phyloP scores from a whole-genome alignment of 1,284 basidiomycete species.

The Phaffia rhodozyma region DNA sequence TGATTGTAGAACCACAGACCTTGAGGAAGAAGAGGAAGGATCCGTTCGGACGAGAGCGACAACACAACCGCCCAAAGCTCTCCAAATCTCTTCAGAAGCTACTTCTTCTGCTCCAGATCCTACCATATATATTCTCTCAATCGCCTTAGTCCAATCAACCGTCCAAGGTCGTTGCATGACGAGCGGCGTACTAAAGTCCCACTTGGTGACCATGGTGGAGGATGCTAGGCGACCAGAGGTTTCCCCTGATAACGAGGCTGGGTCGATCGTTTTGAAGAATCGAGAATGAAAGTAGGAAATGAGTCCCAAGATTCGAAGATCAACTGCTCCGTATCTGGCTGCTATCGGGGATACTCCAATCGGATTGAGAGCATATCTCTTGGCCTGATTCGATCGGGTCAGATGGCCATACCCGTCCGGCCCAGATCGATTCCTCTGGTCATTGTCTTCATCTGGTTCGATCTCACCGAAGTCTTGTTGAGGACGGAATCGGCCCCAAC shows the following conservation, averaged over 20 bases:
- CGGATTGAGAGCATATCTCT: slow-evolving; percentile 25
- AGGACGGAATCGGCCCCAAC: slow-evolving; percentile 15
- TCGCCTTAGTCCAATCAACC: slow-evolving; percentile 44
- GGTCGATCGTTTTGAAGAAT: slow-evolving; percentile 34
- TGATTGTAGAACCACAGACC: slow-evolving; percentile 13
- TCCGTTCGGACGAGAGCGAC: slow-evolving; percentile 48
- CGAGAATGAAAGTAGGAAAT: slow-evolving; percentile 73
- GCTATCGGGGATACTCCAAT: slow-evolving; percentile 32
- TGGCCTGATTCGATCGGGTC: slow-evolving; percentile 8
- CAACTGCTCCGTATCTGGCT: slow-evolving; percentile 53
- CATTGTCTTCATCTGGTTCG: slow-evolving; percentile 12
- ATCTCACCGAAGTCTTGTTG: neutral
- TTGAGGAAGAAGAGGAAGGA: slow-evolving; percentile 30
- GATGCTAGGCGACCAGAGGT: too few species aligned
- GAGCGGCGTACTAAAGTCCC: slow-evolving; percentile 61
- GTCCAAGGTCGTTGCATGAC: slow-evolving; percentile 56
- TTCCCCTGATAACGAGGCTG: neutral
- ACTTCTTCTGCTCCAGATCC: slow-evolving; percentile 67
- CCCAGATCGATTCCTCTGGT: slow-evolving; percentile 20
- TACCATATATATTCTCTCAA: slow-evolving; percentile 52
- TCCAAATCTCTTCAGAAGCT: slow-evolving; percentile 48
- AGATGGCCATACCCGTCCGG: slow-evolving; percentile 5
- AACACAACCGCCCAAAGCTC: slow-evolving; percentile 67
- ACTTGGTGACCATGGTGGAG: slow-evolving; percentile 31
- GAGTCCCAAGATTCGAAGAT: slow-evolving; percentile 57